Base-by-base conservation (phyloP, 108 stramenopile genomes). In the Nitzschia sp. region DNA sequence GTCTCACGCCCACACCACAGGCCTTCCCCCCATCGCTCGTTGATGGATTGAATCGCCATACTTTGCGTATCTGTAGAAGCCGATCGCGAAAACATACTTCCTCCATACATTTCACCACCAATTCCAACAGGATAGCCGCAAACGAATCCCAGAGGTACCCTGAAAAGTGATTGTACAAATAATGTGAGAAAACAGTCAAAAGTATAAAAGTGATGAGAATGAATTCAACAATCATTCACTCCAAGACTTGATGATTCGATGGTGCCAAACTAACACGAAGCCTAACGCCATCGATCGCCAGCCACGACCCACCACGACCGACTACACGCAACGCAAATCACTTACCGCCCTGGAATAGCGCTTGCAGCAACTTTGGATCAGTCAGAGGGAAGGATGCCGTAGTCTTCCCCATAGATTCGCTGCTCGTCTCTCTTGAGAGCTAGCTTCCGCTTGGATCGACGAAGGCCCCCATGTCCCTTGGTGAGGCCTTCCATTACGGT, bases 101-200 rank as follows among this genome's bases (percentile, higher is more conserved):
- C 93, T 1, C 90, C 90, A 62, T 94, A 94, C 22, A 89, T 74
- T 56, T 94, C 93, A 34, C 93, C 93, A 11, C 79, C 76, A 46
- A 46, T 67, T 17, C 82, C 74, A 25, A 86, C 71, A 19, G 92
- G 93, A 76, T 90, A 90, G 68, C 93, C 93, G 63, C 93, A 94
- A 48, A 94, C 81, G 67, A 94, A 94, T 74, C 93, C 93, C 67
- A 94, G 80, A 45, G 93, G 93, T 66, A 94, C 93, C 83, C 93
- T 94, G 47, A 26, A 44, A 53, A 54, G 50, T 31, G 57, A 71
- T 21, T 28, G 44, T 35, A 67, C 1, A 57, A 65, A 22, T 35
- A 50, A 25, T 19, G 25, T 60, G 61, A 60, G 15, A 45, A 23
- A 67, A 52, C 34, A 36, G 19, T 53, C 30, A 32, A 13, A 48